Percentiles rank a stretch among this genome's conserved stretches.
phyloP scores from a whole-genome alignment of 225 moss, liverwort and hornwort species.

The Ulota crispa region DNA sequence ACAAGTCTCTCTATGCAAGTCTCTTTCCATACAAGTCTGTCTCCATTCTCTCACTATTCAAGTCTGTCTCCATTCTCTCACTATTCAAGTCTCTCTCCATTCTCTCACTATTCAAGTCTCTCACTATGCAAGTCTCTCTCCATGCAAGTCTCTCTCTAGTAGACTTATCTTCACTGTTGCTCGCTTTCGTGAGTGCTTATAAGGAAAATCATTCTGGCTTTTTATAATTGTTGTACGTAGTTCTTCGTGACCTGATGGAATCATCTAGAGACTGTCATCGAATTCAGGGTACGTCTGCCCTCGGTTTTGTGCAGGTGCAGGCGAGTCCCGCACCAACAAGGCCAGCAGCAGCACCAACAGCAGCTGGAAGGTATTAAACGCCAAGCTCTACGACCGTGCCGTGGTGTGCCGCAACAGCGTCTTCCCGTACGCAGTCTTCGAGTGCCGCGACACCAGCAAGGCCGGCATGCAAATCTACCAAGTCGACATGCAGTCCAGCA shows the following conservation, averaged over 20 bases:
- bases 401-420: constrained; percentile 61
- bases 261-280: not conserved
- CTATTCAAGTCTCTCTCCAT: too few species aligned
- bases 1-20: not conserved
- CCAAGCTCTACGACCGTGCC: constrained; percentile 39
- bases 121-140: not conserved
- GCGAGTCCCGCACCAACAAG: constrained; percentile 28
- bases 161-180: too few species aligned
- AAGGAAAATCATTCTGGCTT: too few species aligned
- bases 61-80: not conserved
- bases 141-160: too few species aligned
- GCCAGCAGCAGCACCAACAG: not conserved
- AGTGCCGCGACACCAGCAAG: constrained; percentile 49
- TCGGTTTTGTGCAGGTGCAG: constrained; percentile 32
- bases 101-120: too few species aligned
- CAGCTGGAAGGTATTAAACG: constrained; percentile 45
- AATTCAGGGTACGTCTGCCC: constrained; percentile 23
- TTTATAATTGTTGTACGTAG: too few species aligned
- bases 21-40: not conserved
- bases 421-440: constrained; percentile 51
- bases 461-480: constrained; percentile 43
- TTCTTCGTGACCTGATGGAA: not conserved
- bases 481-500: constrained; percentile 43
- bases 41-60: too few species aligned
- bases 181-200: too few species aligned